Base-by-base conservation (phyloP, 176 grass and related monocot species). In the Phoenix dactylifera region DNA sequence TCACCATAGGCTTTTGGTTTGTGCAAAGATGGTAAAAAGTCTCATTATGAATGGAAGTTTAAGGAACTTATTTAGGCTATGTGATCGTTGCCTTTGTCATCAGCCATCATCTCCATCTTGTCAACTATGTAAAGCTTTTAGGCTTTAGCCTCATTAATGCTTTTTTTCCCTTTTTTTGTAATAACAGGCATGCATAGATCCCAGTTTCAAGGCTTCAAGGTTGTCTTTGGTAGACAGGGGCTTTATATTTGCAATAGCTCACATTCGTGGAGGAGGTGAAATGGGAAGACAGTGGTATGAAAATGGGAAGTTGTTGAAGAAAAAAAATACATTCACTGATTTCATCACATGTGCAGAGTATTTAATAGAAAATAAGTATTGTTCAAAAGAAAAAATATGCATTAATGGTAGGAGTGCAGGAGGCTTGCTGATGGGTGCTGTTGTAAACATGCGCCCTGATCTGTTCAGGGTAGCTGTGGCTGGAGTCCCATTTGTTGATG, bases 251-350 rank as follows among this genome's bases (percentile, higher is more conserved):
- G 86, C 70, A 67, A 87, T 87, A 59, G 83, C 86, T 68, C 91
- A 95, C 73, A 84, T 90, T 65, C 83, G 91, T 25, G 86, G 91
- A 18, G 86, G 91, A 49, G 91, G 91, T 56, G 91, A 90, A 81
- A 95, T 95, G 91, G 91, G 91, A 16, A 83, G 91, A 26, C 88
- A 74, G 54, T 95, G 91, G 86, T 95, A 95, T 22, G 86, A 90
- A 66, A 74, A 90, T 68, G 91, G 86, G 65, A 95, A 95, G 39
- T 71, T 90, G 3, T 74, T 86, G 59, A 84, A 78, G 66, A 95
- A 95, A 68, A 86, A 71, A 52, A 95, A 89, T 63, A 95, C 86
- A n/a, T 95, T 95, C 75, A 87, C 91, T 49, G 91, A 95, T 87
- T 95, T 95, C 72, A 87, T 90, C 28, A 73, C 65, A 70, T 87